phyloP scores from a whole-genome alignment of 352 stramenopile species.

The Globisporangium iwayamae region DNA sequence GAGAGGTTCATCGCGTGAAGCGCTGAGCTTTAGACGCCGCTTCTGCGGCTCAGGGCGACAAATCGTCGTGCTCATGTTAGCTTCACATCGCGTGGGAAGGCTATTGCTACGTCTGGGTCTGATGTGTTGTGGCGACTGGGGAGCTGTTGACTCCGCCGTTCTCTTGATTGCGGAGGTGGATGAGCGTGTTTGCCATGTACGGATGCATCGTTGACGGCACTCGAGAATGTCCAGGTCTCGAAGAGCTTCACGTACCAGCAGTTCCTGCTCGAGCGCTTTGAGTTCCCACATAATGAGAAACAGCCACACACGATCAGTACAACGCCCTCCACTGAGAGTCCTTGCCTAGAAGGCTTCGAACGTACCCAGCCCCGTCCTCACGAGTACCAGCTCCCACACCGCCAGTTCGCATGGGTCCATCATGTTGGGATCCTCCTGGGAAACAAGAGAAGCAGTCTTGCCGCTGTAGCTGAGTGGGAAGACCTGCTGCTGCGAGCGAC shows the following conservation, averaged over 20 bases:
- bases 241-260: slow-evolving; percentile 18
- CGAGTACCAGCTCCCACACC: slow-evolving; percentile 5
- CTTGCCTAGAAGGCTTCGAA: background rate
- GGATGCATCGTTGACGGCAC: slow-evolving; percentile 6
- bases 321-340: background rate
- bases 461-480: background rate
- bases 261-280: slow-evolving; percentile 15
- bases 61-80: too few relatives aligned
- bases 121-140: too few relatives aligned
- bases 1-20: too few relatives aligned
- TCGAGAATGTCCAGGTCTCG: slow-evolving; percentile 36
- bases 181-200: background rate
- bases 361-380: slow-evolving; percentile 12
- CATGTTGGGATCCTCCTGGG: too few relatives aligned
- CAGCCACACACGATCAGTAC: too few relatives aligned
- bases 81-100: too few relatives aligned
- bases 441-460: too few relatives aligned
- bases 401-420: background rate
- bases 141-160: background rate
- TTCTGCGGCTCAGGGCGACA: too few relatives aligned
- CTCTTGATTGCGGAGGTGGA: background rate
- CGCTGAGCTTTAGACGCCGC: too few relatives aligned
- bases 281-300: background rate
- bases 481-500: background rate
- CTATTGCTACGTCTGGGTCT: too few relatives aligned